Conservation (phyloP, 1,284 basidiomycete genomes). For the Papiliotrema nemorosa region DNA sequence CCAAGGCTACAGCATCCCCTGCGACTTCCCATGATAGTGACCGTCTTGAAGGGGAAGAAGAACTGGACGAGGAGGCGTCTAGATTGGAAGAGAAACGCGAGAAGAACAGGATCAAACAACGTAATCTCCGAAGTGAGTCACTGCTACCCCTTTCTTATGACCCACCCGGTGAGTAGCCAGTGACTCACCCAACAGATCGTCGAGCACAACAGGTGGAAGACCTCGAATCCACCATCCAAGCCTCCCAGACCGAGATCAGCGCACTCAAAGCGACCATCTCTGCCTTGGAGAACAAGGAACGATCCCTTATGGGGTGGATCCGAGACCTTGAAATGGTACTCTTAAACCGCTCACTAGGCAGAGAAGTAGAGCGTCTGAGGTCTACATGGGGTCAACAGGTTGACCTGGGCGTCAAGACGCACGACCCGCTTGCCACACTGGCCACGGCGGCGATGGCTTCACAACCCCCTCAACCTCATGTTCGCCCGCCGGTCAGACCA, state of each 20-base stretch:
- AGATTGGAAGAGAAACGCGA: slow-evolving; percentile 30
- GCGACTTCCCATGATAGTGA: too few species aligned
- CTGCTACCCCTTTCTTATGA: not conserved
- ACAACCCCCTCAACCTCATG: not conserved
- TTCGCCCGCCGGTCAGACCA: too few species aligned
- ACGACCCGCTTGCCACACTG: slow-evolving; percentile 3
- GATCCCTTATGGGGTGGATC: slow-evolving; percentile 26
- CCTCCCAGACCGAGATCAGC: slow-evolving; percentile 13
- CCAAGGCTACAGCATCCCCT: too few species aligned
- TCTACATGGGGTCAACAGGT: slow-evolving; percentile 19
- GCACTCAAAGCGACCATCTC: slow-evolving; percentile 6
- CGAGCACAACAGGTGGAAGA: slow-evolving; percentile 40
- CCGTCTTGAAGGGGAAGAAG: slow-evolving; percentile 6
- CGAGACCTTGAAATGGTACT: slow-evolving; percentile 34
- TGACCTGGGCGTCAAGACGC: not conserved
- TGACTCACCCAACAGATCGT: slow-evolving; percentile 24
- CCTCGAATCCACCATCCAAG: slow-evolving; percentile 27
- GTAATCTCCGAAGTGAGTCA: slow-evolving; percentile 34
- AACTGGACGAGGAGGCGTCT: slow-evolving; percentile 11
- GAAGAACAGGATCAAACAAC: slow-evolving; percentile 41
- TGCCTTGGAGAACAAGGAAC: slow-evolving; percentile 15
- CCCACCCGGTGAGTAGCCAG: not conserved
- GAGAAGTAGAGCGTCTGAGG: slow-evolving; percentile 28
- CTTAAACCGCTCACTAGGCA: slow-evolving; percentile 24
- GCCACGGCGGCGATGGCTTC: not conserved